These are phyloP conservation scores for Malassezia dermatis DNA, from an alignment of 1,284 basidiomycete genomes.

Conservation along the genomic window DNA sequence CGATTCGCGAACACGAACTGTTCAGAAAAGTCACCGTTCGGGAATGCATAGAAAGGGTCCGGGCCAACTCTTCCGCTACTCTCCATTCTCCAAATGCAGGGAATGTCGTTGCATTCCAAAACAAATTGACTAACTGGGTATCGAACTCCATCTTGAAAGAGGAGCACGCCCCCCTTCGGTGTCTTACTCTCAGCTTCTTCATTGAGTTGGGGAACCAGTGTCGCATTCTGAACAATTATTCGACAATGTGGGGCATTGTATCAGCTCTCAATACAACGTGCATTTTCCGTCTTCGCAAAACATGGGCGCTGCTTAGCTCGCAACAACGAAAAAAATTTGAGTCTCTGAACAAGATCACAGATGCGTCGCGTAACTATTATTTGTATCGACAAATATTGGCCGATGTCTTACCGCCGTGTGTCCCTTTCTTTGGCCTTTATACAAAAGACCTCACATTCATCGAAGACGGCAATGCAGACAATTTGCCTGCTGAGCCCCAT, in stretches of 20 bases:
- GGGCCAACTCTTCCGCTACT: constrained; percentile 38
- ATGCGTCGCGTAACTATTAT: constrained; percentile 82
- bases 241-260: constrained; percentile 86
- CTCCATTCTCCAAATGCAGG: constrained; percentile 64
- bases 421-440: constrained; percentile 97
- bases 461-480: constrained; percentile 91
- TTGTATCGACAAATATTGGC: constrained; percentile 79
- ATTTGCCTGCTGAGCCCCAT: constrained; percentile 54
- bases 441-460: constrained; percentile 91
- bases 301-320: constrained; percentile 80
- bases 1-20: constrained; percentile 76
- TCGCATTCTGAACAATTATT: constrained; percentile 80
- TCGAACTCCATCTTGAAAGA: constrained; percentile 74
- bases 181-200: constrained; percentile 2
- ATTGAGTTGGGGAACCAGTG: constrained; percentile 50
- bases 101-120: constrained; percentile 59
- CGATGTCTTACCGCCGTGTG: constrained; percentile 79
- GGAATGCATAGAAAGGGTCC: constrained; percentile 64
- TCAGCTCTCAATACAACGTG: constrained; percentile 90
- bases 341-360: constrained; percentile 71
- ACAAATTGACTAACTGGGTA: constrained; percentile 70
- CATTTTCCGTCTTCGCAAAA: constrained; percentile 80
- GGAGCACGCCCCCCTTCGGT: constrained; percentile 48
- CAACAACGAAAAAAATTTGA: constrained; percentile 49
- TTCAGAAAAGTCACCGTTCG: constrained; percentile 81